Evolutionary conservation across 176 grass and related monocot genomes (phyloP).

Genomic region (Avena sativa): DNA sequence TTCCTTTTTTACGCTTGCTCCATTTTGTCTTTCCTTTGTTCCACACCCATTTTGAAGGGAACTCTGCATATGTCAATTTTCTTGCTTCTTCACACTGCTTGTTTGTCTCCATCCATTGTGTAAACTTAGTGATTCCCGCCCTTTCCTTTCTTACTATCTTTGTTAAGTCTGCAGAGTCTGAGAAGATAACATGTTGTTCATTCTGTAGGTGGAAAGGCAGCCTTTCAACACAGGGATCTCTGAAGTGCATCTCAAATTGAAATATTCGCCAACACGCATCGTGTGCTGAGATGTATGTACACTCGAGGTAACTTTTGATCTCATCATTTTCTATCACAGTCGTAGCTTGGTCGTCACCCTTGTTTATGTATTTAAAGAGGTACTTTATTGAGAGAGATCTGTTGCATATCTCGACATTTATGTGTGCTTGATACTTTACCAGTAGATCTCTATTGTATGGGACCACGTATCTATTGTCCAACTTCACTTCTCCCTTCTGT

Average conservation of each 20-base stretch:
- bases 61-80: conserved; percentile 26
- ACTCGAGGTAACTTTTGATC: conserved; percentile 36
- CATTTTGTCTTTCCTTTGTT: neutral
- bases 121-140: neutral
- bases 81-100: neutral
- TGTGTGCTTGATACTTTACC: conserved; percentile 27
- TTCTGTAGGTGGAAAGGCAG: conserved; percentile 34
- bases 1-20: neutral
- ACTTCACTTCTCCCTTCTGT: neutral
- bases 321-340: neutral
- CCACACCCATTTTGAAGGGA: conserved; percentile 35
- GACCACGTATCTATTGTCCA: neutral
- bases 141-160: neutral
- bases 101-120: neutral
- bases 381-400: conserved; percentile 40
- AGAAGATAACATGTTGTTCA: neutral
- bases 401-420: conserved; percentile 41
- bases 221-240: conserved; percentile 19
- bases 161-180: neutral
- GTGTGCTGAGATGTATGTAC: conserved; percentile 36
- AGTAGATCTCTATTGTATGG: conserved; percentile 20
- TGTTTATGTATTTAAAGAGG: conserved; percentile 31
- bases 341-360: neutral
- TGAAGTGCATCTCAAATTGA: conserved; percentile 39
- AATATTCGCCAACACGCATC: conserved; percentile 47